Base-by-base conservation (phyloP, 1,139 yeast species). In the Arxiozyma bovina region DNA sequence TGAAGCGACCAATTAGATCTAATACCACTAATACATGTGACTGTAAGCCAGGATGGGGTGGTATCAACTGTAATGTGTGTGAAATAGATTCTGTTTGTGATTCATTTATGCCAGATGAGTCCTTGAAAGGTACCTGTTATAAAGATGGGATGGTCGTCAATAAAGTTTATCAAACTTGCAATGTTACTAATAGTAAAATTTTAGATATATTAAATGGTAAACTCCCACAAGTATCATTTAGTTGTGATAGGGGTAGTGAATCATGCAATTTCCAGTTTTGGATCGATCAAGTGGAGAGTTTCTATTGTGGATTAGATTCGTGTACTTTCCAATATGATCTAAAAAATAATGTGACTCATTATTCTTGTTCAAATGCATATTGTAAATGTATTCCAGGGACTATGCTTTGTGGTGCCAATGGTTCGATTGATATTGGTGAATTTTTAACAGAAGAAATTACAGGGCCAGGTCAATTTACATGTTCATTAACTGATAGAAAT, bases 401-500 rank as follows among this genome's bases (percentile, higher is more conserved):
- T 62, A 89, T 89, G 94, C 76, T 93, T 11, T 93, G 99, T 74
- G 99, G 99, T 41, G 87, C 89, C 64, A 80, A 81, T 12, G 98
- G 98, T 0, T 89, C 96, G 4, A 90, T 93, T 61, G 99, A 93
- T 70, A 88, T 93, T 48, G 85, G 96, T 0, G 98, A 93, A 54
- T 93, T 94, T 68, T 76, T 93, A 59, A 83, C 93, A 1, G 95
- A 90, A 68, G 87, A 96, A 1, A 90, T 93, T 57, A 75, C 73
- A 52, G 99, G 99, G 1, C 99, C 99, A 0, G 99, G 96, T 42
- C 93, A 87, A 60, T 91, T 93, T 63, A 73, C 82, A 6, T 93
- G 99, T 72, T 88, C 89, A 66, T 71, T 87, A 27, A 69, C 71
- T 6, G 70, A 78, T 17, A 78, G 76, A 47, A 71, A 75, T 48